Evolutionary conservation across 164 flowering plant species (phyloP), one percentile per base, ranked within the genome.

Genomic region (Berberis thunbergii): DNA sequence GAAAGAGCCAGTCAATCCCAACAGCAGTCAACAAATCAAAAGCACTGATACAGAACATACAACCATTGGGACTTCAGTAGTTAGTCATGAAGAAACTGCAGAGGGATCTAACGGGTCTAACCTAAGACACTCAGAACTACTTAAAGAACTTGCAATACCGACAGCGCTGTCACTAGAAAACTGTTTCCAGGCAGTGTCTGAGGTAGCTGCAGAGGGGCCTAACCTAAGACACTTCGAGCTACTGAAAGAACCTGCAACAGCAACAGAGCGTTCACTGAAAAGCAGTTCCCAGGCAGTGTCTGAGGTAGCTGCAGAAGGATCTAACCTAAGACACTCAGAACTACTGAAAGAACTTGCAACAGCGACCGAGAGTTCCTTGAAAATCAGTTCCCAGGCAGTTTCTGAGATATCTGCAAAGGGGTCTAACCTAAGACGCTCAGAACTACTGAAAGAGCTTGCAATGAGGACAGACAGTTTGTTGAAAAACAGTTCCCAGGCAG

Each of bases 1-100:
- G 54, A 78, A 81, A 38, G 73, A 76, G 67, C 72, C 62, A 53
- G 73, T 41, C 1, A 61, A 62, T 13, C 45, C 57, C 38, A 61
- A 55, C 55, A 38, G 43, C 49, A 12, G 52, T 5, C 61, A 64
- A 58, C 68, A 68, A 43, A 71, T 58, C 55, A 80, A 69, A 60
- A 70, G 64, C 62, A 57, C 57, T 50, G 68, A 55, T 12, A 54
- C 49, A 6, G 77, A 71, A 62, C 26, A 26, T 26, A 61, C 66
- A 38, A 57, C 70, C 43, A 38, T 65, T 52, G 68, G 64, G 43
- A 59, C 60, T 39, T 66, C 60, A 48, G 39, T 68, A 55, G 62
- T 57, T 62, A 54, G 64, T 67, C 69, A 43, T 48, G 57, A 59
- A 54, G 79, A 76, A 64, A 70, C 64, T 45, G 67, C 66, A 43